Evolutionary conservation across 805 yeast genomes (phyloP).

Genomic region (Candida suzukii): DNA sequence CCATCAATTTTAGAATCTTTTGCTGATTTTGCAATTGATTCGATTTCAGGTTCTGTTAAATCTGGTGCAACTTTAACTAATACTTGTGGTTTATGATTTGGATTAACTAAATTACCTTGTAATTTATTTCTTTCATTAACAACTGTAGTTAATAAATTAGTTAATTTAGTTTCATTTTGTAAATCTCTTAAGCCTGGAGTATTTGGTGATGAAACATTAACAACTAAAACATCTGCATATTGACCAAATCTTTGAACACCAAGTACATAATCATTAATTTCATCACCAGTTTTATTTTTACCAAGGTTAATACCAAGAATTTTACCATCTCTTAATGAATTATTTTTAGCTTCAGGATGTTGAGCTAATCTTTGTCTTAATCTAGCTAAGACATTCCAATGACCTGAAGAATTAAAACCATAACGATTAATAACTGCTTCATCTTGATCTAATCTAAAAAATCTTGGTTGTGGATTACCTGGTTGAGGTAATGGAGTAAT

Average conservation of each 20-base stretch:
- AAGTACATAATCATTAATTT: constrained; percentile 72
- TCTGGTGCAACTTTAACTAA: constrained; percentile 94
- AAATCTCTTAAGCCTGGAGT: constrained; percentile 91
- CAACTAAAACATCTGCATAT: constrained; percentile 81
- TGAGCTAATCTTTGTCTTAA: constrained; percentile 46
- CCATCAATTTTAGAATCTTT: constrained; percentile 79
- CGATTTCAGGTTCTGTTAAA: constrained; percentile 70
- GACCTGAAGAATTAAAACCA: constrained; percentile 92
- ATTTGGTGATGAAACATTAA: constrained; percentile 92
- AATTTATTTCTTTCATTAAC: constrained; percentile 59
- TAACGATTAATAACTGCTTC: constrained; percentile 91
- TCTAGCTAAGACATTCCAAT: constrained; percentile 61
- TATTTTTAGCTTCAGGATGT: constrained; percentile 15
- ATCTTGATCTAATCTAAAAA: constrained; percentile 78
- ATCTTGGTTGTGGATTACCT: constrained; percentile 91
- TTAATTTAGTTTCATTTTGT: constrained; percentile 70
- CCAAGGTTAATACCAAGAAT: constrained; percentile 83
- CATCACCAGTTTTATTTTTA: constrained; percentile 89
- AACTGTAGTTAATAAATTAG: constrained; percentile 58
- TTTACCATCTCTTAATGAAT: constrained; percentile 53
- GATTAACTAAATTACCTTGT: constrained; percentile 31
- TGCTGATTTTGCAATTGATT: constrained; percentile 76
- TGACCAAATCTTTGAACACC: constrained; percentile 82
- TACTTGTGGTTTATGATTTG: constrained; percentile 57
- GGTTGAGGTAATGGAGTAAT: constrained; percentile 91